phyloP scores from a whole-genome alignment of 2,329 filamentous ascomycete species.

The Aspergillus hortae region DNA sequence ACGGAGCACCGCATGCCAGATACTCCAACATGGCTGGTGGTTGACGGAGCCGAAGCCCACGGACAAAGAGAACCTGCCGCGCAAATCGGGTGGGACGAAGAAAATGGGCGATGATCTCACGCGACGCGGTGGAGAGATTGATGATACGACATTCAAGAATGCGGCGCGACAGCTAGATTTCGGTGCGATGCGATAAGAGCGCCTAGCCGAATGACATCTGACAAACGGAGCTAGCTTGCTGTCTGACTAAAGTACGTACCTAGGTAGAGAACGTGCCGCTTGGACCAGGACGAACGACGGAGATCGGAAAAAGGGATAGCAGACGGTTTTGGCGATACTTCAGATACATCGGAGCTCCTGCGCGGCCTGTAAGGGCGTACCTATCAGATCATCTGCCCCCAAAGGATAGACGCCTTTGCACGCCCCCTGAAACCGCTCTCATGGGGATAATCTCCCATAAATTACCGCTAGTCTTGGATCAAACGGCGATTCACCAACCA shows the following conservation, averaged over 20 bases:
- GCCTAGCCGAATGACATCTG: too few species aligned
- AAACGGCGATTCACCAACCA: background rate
- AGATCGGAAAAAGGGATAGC: too few species aligned
- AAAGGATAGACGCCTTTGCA: background rate
- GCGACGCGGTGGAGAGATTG: slow-evolving; percentile 67
- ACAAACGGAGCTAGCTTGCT: too few species aligned
- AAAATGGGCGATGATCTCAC: slow-evolving; percentile 81
- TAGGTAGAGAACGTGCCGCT: too few species aligned
- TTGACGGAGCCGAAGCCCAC: slow-evolving; percentile 77
- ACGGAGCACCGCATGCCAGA: slow-evolving; percentile 70
- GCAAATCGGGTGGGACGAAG: slow-evolving; percentile 67
- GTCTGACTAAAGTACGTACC: too few species aligned
- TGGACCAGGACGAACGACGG: too few species aligned
- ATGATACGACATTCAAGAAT: slow-evolving; percentile 63
- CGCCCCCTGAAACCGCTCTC: background rate
- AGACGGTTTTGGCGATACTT: too few species aligned
- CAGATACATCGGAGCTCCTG: too few species aligned
- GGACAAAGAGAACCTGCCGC: slow-evolving; percentile 74
- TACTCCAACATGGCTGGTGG: slow-evolving; percentile 86
- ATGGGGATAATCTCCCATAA: background rate
- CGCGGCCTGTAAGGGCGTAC: background rate
- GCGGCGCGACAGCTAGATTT: slow-evolving; percentile 83
- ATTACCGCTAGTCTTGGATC: background rate
- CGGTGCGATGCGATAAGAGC: slow-evolving; percentile 41
- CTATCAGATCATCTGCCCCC: background rate